Conservation (phyloP, 1,284 basidiomycete species). For the Exsudoporus floridanus region DNA sequence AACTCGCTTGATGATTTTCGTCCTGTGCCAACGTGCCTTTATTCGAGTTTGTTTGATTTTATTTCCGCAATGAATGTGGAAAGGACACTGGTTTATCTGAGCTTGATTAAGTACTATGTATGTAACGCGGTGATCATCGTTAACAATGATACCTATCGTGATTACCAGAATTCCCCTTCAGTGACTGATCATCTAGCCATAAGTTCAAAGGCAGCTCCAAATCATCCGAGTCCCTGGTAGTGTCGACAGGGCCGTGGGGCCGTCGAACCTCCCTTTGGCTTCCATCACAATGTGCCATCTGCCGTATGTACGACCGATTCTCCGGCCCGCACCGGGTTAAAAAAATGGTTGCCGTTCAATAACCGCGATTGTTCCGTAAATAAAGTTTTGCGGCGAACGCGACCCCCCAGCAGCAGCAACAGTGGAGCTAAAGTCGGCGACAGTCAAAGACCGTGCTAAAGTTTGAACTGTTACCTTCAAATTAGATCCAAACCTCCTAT, state of each 20-base stretch:
- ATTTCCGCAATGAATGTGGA: constrained; percentile 3
- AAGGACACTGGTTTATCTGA: not conserved
- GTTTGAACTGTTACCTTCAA: too few species aligned
- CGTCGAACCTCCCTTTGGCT: not conserved
- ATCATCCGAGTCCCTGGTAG: not conserved
- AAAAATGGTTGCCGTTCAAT: not conserved
- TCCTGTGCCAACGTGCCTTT: not conserved
- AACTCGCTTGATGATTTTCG: not conserved
- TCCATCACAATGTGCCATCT: not conserved
- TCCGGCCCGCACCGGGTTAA: not conserved
- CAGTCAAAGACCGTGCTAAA: not conserved
- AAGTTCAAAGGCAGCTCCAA: not conserved
- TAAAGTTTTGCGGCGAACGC: not conserved
- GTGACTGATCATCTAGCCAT: not conserved
- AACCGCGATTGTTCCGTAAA: not conserved
- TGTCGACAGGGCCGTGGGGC: not conserved
- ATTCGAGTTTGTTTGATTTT: not conserved
- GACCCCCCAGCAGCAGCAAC: too few species aligned
- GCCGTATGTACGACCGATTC: not conserved
- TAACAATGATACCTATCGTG: not conserved
- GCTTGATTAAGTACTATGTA: not conserved
- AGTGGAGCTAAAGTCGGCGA: not conserved
- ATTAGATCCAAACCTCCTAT: too few species aligned
- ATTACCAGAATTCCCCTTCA: not conserved
- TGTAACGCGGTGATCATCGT: not conserved